Evolutionary conservation across 2,329 filamentous ascomycete genomes (phyloP).

Genomic region (Elsinoe ampelina): DNA sequence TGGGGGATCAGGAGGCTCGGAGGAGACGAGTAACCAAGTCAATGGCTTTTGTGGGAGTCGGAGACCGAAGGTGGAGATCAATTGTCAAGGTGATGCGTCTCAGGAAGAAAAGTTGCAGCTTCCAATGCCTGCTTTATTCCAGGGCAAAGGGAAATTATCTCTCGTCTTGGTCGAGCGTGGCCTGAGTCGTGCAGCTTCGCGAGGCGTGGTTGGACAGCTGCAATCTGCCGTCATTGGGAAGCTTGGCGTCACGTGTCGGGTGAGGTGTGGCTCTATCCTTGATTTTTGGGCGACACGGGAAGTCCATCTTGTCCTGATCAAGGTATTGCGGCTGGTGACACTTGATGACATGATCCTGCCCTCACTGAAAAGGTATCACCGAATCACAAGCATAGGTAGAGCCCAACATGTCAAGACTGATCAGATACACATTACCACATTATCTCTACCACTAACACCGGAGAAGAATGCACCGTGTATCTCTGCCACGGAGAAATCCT

Average conservation of each 20-base stretch:
- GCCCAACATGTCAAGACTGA: neutral
- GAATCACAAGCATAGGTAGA: neutral
- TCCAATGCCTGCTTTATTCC: neutral
- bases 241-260: neutral
- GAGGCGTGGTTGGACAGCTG: slow-evolving; percentile 2
- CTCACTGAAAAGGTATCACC: too few species aligned
- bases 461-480: neutral
- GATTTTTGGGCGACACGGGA: neutral
- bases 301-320: neutral
- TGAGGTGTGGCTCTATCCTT: neutral
- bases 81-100: slow-evolving; percentile 3
- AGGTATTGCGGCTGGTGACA: neutral
- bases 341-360: neutral
- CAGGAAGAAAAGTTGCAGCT: neutral
- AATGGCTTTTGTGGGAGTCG: neutral
- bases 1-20: neutral
- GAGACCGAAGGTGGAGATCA: neutral
- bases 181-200: neutral
- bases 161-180: neutral
- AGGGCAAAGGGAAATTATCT: slow-evolving; percentile 1
- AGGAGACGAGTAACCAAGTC: neutral
- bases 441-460: slow-evolving; percentile 1
- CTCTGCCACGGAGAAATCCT: neutral
- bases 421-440: slow-evolving; percentile 12
- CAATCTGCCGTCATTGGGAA: neutral